phyloP scores from a whole-genome alignment of 306 rosid species.

The Vigna trinervia region DNA sequence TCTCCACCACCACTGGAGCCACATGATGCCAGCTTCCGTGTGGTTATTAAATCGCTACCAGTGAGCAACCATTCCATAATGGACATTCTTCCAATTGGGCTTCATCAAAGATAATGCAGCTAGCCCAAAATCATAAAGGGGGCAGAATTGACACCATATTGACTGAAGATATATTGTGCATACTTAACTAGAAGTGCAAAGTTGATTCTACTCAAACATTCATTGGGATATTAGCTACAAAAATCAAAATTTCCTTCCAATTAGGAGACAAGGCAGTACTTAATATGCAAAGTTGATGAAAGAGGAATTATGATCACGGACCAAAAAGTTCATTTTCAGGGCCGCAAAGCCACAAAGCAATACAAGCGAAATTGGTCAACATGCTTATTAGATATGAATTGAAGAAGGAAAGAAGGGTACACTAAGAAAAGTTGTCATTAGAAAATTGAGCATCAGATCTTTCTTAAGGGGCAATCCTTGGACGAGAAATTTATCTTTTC shows the following conservation, averaged over 20 bases:
- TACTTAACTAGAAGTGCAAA: conserved; percentile 60
- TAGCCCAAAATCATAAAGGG: not conserved
- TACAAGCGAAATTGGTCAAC: not conserved
- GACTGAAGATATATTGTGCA: conserved; percentile 40
- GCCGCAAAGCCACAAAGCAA: conserved; percentile 23
- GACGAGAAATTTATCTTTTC: not conserved
- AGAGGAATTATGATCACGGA: conserved; percentile 66
- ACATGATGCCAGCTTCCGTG: too few relatives aligned
- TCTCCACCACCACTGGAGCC: too few relatives aligned
- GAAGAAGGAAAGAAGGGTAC: too few relatives aligned
- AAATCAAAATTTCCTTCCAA: conserved; percentile 66
- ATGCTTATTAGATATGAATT: too few relatives aligned
- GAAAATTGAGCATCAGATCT: not conserved
- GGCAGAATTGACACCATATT: not conserved
- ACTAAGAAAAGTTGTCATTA: not conserved
- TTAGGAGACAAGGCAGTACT: conserved; percentile 62
- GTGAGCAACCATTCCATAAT: not conserved
- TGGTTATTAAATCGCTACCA: too few relatives aligned
- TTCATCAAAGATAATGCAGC: not conserved
- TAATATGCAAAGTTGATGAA: conserved; percentile 60
- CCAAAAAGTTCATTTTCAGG: conserved; percentile 58
- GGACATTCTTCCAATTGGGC: not conserved
- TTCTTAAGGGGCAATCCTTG: too few relatives aligned
- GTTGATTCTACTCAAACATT: conserved; percentile 45
- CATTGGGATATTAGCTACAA: conserved; percentile 50